Conservation (phyloP, 305 asterid genomes). For the Fraxinus dipetala region DNA sequence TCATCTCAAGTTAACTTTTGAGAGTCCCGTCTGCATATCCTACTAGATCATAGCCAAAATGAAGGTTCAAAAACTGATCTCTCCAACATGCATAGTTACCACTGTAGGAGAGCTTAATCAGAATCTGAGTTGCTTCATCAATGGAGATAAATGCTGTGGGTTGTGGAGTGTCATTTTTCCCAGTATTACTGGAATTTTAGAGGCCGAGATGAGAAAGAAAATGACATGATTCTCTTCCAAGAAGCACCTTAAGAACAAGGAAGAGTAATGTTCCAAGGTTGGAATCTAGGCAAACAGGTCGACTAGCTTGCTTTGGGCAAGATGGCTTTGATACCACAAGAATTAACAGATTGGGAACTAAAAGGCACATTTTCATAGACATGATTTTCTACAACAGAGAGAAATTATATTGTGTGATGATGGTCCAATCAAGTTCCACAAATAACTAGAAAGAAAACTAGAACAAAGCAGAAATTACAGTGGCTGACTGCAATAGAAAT, state of each 20-base stretch:
- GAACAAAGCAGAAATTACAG: background rate
- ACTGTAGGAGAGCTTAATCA: no score
- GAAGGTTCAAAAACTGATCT: background rate
- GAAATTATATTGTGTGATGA: background rate
- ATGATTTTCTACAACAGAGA: background rate
- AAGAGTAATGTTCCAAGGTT: background rate
- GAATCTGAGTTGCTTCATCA: background rate
- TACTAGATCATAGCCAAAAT: background rate
- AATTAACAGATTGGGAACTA: background rate
- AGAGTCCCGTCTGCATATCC: background rate
- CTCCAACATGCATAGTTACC: background rate
- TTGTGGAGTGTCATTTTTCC: background rate
- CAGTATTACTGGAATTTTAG: background rate
- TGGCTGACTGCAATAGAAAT: background rate
- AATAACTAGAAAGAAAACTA: background rate
- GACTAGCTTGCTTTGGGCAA: background rate
- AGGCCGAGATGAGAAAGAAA: background rate
- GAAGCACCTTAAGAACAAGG: background rate
- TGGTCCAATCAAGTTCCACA: background rate
- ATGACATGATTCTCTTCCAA: background rate
- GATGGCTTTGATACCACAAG: background rate
- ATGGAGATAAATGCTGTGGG: background rate
- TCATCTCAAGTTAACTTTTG: background rate
- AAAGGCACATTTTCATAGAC: background rate
- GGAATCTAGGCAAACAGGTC: background rate